phyloP scores from a whole-genome alignment of 1,284 basidiomycete genomes.

The Ceratorhiza oryzae-sativae region DNA sequence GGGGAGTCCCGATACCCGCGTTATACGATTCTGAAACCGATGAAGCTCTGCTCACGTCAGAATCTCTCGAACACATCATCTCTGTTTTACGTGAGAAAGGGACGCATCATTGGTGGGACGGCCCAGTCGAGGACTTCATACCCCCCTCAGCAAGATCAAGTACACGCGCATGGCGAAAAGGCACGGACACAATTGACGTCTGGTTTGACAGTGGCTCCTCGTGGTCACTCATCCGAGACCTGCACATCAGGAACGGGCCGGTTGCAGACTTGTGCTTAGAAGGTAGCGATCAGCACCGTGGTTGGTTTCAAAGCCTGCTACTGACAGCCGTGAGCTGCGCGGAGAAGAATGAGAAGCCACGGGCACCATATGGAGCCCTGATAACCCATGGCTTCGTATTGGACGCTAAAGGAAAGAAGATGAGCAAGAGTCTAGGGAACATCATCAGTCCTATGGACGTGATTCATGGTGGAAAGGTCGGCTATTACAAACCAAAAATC shows the following conservation, averaged over 20 bases:
- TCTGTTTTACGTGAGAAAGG: slow-evolving; percentile 75
- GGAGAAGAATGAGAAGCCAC: slow-evolving; percentile 47
- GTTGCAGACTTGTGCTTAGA: slow-evolving; percentile 92
- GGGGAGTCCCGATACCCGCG: slow-evolving; percentile 97
- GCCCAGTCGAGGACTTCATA: slow-evolving; percentile 83
- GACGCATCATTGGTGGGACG: slow-evolving; percentile 90
- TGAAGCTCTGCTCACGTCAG: slow-evolving; percentile 69
- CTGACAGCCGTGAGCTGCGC: slow-evolving; percentile 78
- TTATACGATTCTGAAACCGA: slow-evolving; percentile 75
- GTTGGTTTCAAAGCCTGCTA: slow-evolving; percentile 98
- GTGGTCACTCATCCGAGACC: slow-evolving; percentile 79
- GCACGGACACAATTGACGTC: slow-evolving; percentile 96
- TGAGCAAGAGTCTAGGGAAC: slow-evolving; percentile 98
- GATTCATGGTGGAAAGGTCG: slow-evolving; percentile 78
- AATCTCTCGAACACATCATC: slow-evolving; percentile 81
- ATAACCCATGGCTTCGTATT: slow-evolving; percentile 98
- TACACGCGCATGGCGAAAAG: slow-evolving; percentile 67
- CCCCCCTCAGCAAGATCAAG: slow-evolving; percentile 60
- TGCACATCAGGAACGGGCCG: slow-evolving; percentile 45
- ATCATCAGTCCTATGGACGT: slow-evolving; percentile 85
- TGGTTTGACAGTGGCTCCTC: slow-evolving; percentile 99
- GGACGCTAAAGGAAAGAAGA: slow-evolving; percentile 91
- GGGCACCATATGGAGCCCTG: slow-evolving; percentile 78
- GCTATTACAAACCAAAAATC: slow-evolving; percentile 46
- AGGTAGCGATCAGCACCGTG: slow-evolving; percentile 97